Conservation (phyloP, 2,329 filamentous ascomycete species). For the Aureobasidium sp. region DNA sequence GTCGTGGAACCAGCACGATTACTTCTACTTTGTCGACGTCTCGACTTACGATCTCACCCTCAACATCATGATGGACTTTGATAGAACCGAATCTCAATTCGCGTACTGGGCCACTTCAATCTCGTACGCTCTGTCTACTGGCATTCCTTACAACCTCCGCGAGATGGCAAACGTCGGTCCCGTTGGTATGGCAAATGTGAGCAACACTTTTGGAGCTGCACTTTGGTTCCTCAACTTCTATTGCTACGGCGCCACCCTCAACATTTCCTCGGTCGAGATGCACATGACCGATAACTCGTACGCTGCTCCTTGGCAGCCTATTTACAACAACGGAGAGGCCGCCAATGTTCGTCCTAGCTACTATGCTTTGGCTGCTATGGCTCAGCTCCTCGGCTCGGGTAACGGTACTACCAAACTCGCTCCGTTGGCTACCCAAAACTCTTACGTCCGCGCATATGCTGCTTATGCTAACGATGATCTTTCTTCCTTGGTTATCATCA, state of each 20-base stretch:
- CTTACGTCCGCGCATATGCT: conserved; percentile 32
- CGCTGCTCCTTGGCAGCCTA: conserved; percentile 42
- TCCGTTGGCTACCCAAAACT: conserved; percentile 21
- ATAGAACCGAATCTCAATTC: conserved; percentile 40
- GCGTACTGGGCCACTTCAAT: conserved; percentile 38
- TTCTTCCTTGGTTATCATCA: conserved; percentile 38
- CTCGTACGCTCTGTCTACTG: conserved; percentile 31
- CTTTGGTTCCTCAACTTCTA: conserved; percentile 47
- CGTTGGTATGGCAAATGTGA: conserved; percentile 37
- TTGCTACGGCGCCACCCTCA: conserved; percentile 39
- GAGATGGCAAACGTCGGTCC: conserved; percentile 45
- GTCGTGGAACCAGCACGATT: conserved; percentile 46
- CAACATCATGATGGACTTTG: conserved; percentile 36
- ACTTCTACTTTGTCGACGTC: conserved; percentile 44
- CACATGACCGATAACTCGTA: conserved; percentile 48
- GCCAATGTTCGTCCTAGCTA: conserved; percentile 40
- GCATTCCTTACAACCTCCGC: conserved; percentile 40
- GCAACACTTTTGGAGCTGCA: conserved; percentile 41
- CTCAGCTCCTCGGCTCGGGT: conserved; percentile 39
- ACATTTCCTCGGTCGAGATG: conserved; percentile 40
- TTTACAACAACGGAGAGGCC: conserved; percentile 23
- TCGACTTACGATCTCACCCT: conserved; percentile 36
- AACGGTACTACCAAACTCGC: conserved; percentile 39
- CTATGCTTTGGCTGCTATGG: conserved; percentile 44
- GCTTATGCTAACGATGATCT: conserved; percentile 37